Percentiles rank a stretch among this genome's conserved stretches.
These are phyloP conservation scores for Achaetomium macrosporum DNA, from an alignment of 2,329 filamentous ascomycete species.

Conservation along the genomic window DNA sequence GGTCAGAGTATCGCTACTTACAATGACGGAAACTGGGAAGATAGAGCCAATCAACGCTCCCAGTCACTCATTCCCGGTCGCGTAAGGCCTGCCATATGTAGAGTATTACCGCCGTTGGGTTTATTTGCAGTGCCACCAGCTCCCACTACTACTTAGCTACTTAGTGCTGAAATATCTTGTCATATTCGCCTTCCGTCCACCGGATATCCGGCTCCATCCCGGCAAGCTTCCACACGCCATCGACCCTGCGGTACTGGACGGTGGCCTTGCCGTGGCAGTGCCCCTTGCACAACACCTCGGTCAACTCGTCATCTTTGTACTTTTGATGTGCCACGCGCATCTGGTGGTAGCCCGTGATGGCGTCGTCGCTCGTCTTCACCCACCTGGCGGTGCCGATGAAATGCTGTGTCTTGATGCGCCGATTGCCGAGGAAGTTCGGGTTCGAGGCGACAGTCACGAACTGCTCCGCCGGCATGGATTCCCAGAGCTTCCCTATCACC, in stretches of 20 bases:
- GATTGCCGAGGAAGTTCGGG: slow-evolving; percentile 47
- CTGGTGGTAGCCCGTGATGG: slow-evolving; percentile 50
- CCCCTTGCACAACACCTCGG: slow-evolving; percentile 47
- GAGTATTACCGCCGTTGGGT: no score
- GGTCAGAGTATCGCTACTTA: no score
- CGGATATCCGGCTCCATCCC: slow-evolving; percentile 47
- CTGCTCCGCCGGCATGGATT: slow-evolving; percentile 49
- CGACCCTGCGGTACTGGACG: slow-evolving; percentile 52
- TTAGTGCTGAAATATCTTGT: slow-evolving; percentile 31
- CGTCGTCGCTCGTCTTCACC: slow-evolving; percentile 32
- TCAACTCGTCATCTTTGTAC: slow-evolving; percentile 43
- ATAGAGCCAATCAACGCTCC: no score
- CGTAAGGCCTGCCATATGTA: no score
- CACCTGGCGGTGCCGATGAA: slow-evolving; percentile 49
- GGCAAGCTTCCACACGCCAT: slow-evolving; percentile 54
- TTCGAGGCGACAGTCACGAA: slow-evolving; percentile 48
- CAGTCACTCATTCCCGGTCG: no score
- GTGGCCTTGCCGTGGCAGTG: slow-evolving; percentile 50
- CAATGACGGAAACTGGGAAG: no score
- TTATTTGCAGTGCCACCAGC: no score
- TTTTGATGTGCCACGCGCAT: slow-evolving; percentile 52
- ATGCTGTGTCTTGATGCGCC: slow-evolving; percentile 50
- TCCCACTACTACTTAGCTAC: no score
- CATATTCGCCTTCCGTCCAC: slow-evolving; percentile 51
- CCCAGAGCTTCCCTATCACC: slow-evolving; percentile 50